Evolutionary conservation across 331 rosid species (phyloP), one percentile per base, ranked within the genome.

Genomic region (Malus hybrid): DNA sequence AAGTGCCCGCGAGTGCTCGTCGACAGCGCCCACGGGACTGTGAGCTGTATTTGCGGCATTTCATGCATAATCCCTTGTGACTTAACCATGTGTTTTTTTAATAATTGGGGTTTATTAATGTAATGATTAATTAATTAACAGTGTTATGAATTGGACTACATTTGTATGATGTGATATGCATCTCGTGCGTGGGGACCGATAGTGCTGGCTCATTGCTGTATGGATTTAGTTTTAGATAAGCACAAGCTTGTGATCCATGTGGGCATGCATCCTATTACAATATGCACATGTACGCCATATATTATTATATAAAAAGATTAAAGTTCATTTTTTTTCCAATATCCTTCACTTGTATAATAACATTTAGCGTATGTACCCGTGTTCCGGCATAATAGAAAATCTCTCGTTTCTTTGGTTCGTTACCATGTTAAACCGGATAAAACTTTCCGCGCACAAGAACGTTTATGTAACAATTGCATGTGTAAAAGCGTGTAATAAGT

Each of bases 221-320:
- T 44, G 75, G 78, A 76, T 50, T 66, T 56, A 20, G 65, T 31
- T 73, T 28, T 69, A 77, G 81, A 81, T 77, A 77, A 82, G 82
- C 61, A 69, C 44, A 28, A 61, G 33, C 34, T 11, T 24, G 1
- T 24, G 10, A 27, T 27, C 27, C 29, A 13, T 61, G 18, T 46
- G 54, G 44, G 44, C 11, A 36, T 36, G 44, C 11, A 36, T 36
- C 44, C 44, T 0, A 36, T 36, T 36, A 36, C 44, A 36, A 8
- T 2, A 36, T 2, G 1, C 44, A 36, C n/a, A n/a, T n/a, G n/a
- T n/a, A n/a, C n/a, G n/a, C n/a, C 0, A 36, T 8, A 36, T 9
- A 1, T 36, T 36, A 36, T 9, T 36, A 36, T 36, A 36, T 36
- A 36, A 36, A 2, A 0, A 36, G 3, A 36, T 36, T 0, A 36